Evolutionary conservation across 768 basidiomycete species (phyloP), one percentile per base, ranked within the genome.

Genomic region (Clathrus columnatus): DNA sequence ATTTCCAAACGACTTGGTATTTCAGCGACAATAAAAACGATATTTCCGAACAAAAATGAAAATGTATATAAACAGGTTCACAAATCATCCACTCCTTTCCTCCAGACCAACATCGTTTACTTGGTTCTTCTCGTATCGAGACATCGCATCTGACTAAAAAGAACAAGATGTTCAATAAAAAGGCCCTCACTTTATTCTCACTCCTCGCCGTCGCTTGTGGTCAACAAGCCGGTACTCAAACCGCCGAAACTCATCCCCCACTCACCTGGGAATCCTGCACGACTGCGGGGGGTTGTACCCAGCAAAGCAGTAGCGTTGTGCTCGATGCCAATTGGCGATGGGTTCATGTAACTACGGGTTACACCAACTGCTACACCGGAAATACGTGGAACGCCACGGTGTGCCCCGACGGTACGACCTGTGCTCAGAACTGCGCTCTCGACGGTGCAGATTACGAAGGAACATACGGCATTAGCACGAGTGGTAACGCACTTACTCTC

Each of bases 291-390:
- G 24, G 48, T 45, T 61, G 60, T 48, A 57, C 47, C 26, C 55
- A 27, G 21, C 47, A 50, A 21, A 7, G 23, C 2, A 57, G 54
- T 23, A 48, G 57, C 27, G 70, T 82, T 61, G 73, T 75, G 50
- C 72, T 82, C 65, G 79, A 81, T 64, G 57, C 73, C 56, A 79
- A 79, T 70, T 80, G 77, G 77, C 76, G 78, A 46, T 79, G 76
- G 76, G 60, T 73, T 48, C 65, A 67, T 59, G 59, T 53, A 47
- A 63, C 61, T 48, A 50, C 53, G 27, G 64, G 68, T 23, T 67
- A 60, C 53, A 69, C 65, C 59, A 70, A 69, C 63, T 70, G 69
- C 65, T 69, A 69, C 66, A 69, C 69, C 57, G 69, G 68, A 21
- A 68, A 68, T 63, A 54, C 58, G 10, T 69, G 68, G 69, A 63